Base-by-base conservation (phyloP, 1,284 basidiomycete genomes). In the Schizophyllum commune region DNA sequence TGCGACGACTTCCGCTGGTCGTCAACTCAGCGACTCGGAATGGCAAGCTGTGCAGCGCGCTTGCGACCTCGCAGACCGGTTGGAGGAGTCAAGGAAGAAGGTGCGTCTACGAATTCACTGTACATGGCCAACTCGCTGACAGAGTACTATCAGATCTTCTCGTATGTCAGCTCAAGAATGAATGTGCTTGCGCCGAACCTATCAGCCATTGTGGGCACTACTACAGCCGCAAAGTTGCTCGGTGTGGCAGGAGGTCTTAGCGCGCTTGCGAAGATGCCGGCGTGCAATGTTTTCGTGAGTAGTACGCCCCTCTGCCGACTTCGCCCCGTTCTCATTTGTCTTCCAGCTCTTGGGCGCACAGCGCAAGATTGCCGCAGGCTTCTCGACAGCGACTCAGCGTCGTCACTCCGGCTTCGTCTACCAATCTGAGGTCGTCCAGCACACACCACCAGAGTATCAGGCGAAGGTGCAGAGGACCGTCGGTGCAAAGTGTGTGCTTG, bases 131-230 rank as follows among this genome's bases (percentile, higher is more conserved):
- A 59, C 54, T 19, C 54, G 34, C 39, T 56, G 58, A 27, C 55
- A n/a, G 63, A 53, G 53, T 39, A 62, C 22, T 62, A 58, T 0
- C 69, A 94, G 86, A 99, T 99, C 68, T 95, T 99, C 77, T 88
- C 92, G 79, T 99, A 98, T 81, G 97, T 99, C 73, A 96, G 97
- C 80, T 97, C 94, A 70, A 86, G 97, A 74, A 99, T 99, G 93
- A 92, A 93, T 76, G 86, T 96, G 59, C 89, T 99, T 69, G 96
- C 96, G 64, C 97, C 97, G 66, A 99, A 99, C 74, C 86, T 99
- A 71, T 96, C 94, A 68, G 91, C 92, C 71, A 96, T 99, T 73
- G 93, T 99, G 74, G 96, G 97, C 71, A 98, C 96, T 60, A 93
- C 92, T 65, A 96, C 95, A 77, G 97, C 97, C 54, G 96, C 97